Evolutionary conservation across 1,284 basidiomycete species (phyloP).

Genomic region (Puccinia brachypodii): DNA sequence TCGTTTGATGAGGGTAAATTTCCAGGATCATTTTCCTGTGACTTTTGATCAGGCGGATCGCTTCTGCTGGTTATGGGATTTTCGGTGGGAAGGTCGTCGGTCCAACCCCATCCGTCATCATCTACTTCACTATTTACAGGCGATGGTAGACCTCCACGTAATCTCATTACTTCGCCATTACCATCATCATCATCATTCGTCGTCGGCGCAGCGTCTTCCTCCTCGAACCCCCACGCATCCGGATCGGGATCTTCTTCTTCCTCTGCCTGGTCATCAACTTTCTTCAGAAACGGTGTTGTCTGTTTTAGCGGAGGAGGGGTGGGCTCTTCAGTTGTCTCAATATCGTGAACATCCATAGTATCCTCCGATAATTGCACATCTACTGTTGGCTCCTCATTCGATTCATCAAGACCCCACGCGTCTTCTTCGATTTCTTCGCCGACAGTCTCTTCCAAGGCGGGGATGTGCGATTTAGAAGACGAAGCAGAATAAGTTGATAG

Average conservation of each 20-base stretch:
- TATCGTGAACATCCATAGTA: background rate
- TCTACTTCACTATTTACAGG: conserved; percentile 24
- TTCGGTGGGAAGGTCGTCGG: conserved; percentile 29
- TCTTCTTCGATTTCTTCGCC: conserved; percentile 37
- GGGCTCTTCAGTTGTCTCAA: background rate
- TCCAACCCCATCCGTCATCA: conserved; percentile 47
- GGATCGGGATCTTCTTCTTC: conserved; percentile 25
- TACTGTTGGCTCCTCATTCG: background rate
- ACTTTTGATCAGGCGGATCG: too few relatives aligned
- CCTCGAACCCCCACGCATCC: conserved; percentile 34
- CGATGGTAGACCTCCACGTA: conserved; percentile 35
- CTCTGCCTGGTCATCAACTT: background rate
- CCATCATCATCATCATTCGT: too few relatives aligned
- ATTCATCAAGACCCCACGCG: conserved; percentile 35
- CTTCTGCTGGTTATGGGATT: too few relatives aligned
- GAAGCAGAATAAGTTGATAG: background rate
- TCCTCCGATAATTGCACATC: background rate
- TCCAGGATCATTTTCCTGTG: background rate
- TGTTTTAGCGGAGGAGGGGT: background rate
- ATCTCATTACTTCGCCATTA: conserved; percentile 18
- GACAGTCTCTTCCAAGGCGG: background rate
- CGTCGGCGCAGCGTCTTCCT: background rate
- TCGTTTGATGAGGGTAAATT: background rate
- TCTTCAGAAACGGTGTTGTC: background rate
- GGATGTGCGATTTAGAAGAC: background rate